Conservation (phyloP, 1,284 basidiomycete species). For the Amylostereum chailletii region DNA sequence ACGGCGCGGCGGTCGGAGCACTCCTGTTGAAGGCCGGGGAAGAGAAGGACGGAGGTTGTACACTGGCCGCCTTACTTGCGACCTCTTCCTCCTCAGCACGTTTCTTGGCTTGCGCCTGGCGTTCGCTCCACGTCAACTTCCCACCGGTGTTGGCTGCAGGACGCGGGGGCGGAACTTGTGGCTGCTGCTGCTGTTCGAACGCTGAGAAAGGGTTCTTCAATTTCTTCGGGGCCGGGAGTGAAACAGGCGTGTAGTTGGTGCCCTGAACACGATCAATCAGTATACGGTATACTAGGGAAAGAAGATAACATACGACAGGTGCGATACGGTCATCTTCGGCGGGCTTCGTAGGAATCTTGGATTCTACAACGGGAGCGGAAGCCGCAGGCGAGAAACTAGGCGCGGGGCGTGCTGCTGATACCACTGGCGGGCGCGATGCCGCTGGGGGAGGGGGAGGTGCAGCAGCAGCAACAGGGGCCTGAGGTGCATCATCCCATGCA, state of each 20-base stretch:
- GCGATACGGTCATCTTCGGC: conserved; percentile 72
- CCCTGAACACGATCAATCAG: conserved; percentile 25
- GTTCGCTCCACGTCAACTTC: conserved; percentile 87
- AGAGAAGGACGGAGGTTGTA: conserved; percentile 23
- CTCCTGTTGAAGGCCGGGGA: conserved; percentile 6
- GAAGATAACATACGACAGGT: conserved; percentile 34
- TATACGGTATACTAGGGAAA: too few species aligned
- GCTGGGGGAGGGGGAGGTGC: conserved; percentile 27
- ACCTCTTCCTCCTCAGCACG: conserved; percentile 77
- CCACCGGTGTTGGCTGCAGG: conserved; percentile 31
- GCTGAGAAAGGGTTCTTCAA: conserved; percentile 77
- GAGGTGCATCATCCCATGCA: conserved; percentile 45
- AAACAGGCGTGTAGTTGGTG: conserved; percentile 83
- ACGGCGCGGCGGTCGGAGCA: background rate
- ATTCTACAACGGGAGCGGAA: conserved; percentile 34
- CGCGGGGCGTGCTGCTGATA: conserved; percentile 28
- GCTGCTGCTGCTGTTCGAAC: conserved; percentile 36
- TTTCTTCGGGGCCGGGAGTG: conserved; percentile 76
- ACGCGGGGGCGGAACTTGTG: conserved; percentile 15
- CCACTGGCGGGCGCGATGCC: conserved; percentile 26
- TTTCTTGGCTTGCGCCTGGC: conserved; percentile 82
- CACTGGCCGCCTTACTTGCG: conserved; percentile 49
- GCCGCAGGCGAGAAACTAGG: conserved; percentile 21
- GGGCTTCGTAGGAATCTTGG: conserved; percentile 55
- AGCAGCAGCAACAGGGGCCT: conserved; percentile 23